phyloP scores from a whole-genome alignment of 75 land plant species.

The Pinus tabuliformis region DNA sequence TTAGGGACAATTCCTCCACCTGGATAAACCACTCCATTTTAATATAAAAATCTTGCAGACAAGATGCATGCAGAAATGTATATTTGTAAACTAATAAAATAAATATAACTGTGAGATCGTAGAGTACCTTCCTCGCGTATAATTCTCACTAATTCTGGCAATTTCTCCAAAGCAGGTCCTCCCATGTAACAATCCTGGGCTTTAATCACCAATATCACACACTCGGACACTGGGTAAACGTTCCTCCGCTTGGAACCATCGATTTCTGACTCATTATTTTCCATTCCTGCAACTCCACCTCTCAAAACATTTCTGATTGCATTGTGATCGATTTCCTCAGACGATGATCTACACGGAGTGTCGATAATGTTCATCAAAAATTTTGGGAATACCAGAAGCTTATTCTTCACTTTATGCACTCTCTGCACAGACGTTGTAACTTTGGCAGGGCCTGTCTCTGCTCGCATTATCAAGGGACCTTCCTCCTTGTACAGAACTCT shows the following conservation, averaged over 20 bases:
- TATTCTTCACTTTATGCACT: neutral
- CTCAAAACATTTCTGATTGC: neutral
- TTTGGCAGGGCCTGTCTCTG: neutral
- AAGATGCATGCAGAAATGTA: neutral
- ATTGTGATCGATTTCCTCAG: neutral
- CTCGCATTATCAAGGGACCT: conserved; percentile 3
- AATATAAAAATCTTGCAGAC: neutral
- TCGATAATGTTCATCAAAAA: neutral
- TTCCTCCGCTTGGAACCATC: neutral
- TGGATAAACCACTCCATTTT: too few relatives aligned
- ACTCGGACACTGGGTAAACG: neutral
- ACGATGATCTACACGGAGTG: neutral
- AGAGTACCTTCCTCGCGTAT: neutral
- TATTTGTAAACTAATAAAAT: neutral
- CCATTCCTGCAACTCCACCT: neutral
- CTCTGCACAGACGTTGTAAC: neutral
- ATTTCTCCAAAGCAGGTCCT: neutral
- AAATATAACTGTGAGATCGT: neutral
- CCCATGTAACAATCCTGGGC: neutral
- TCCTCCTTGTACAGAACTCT: conserved; percentile 1
- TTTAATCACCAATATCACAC: neutral
- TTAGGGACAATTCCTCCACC: too few relatives aligned
- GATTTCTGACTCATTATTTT: neutral
- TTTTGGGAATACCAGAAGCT: neutral
- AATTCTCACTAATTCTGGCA: neutral